Evolutionary conservation across 495 filamentous ascomycete species (phyloP), one percentile per base, ranked within the genome.

Genomic region (Daldinia bambusicola): DNA sequence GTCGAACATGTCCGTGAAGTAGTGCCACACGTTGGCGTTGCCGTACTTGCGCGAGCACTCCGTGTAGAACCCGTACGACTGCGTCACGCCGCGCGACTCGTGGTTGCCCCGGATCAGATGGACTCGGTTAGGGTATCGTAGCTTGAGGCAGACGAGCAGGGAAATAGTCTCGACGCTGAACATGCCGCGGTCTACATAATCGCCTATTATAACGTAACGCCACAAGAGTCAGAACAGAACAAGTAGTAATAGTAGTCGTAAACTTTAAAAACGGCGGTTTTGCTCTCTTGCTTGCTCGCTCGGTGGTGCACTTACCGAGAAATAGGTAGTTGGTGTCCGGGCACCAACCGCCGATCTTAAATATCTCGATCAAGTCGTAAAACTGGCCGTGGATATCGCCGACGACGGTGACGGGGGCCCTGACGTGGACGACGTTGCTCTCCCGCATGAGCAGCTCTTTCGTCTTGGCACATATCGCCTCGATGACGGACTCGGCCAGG

Each of bases 1-100:
- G 82, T 99, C 95, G 80, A 99, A 99, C 95, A 99, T 98, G 81
- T 99, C 95, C 58, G 95, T 99, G 75, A 99, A 99, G 79, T 98
- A 95, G 77, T 98, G 96, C 95, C 95, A 99, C 9, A 99, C 96
- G 69, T 95, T 97, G 36, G 95, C 93, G 79, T 95, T 97, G 65
- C 94, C 95, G 79, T 99, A 99, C 79, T 99, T 99, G 60, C 95
- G 90, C 13, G 91, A 93, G 79, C 95, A 99, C 78, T 99, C 95
- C 3, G 95, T 99, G 75, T 99, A 99, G 82, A 99, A 99, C 55
- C 95, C 95, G 80, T 99, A 99, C 41, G 94, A 98, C 79, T 99
- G 95, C 7, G 95, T 99, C 22, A 99, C 95, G 64, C 95, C 95
- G 57, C 95, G 90, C 41, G 93, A 97, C 75, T 99, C 95, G 81